These are phyloP conservation scores for Coniochaeta sp. DNA, from an alignment of 2,329 filamentous ascomycete genomes.

Conservation along the genomic window DNA sequence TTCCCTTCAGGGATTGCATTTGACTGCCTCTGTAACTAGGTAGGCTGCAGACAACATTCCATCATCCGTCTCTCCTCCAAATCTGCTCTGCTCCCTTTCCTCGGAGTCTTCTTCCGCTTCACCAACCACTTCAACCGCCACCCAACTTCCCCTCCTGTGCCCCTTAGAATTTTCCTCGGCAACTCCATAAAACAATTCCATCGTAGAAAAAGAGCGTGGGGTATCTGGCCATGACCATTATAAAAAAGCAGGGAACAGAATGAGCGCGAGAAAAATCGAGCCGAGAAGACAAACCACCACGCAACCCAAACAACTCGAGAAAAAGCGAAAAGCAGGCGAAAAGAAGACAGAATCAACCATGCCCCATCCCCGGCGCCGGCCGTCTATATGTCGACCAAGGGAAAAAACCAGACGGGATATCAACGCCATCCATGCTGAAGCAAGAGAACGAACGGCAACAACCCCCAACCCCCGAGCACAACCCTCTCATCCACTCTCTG, in stretches of 20 bases:
- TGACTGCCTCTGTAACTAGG: background rate
- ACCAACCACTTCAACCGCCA: background rate
- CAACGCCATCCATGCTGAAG: background rate
- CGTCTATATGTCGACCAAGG: conserved; percentile 1
- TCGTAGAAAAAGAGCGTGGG: conserved; percentile 3
- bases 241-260: too few species aligned
- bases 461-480: too few species aligned
- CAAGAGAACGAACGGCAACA: too few species aligned
- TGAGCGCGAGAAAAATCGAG: conserved; percentile 6
- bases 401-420: background rate
- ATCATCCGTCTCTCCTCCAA: too few species aligned
- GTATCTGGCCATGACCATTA: conserved; percentile 4
- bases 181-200: background rate
- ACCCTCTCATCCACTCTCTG: too few species aligned
- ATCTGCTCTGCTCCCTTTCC: too few species aligned
- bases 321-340: conserved; percentile 1
- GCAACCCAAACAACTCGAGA: background rate
- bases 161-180: too few species aligned
- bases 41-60: background rate
- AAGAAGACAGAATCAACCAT: background rate
- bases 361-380: background rate
- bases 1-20: background rate
- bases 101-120: too few species aligned
- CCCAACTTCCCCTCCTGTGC: too few species aligned
- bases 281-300: background rate